Evolutionary conservation across 1,139 yeast genomes (phyloP), one percentile per base, ranked within the genome.

Genomic region (Diutina mesorugosa): DNA sequence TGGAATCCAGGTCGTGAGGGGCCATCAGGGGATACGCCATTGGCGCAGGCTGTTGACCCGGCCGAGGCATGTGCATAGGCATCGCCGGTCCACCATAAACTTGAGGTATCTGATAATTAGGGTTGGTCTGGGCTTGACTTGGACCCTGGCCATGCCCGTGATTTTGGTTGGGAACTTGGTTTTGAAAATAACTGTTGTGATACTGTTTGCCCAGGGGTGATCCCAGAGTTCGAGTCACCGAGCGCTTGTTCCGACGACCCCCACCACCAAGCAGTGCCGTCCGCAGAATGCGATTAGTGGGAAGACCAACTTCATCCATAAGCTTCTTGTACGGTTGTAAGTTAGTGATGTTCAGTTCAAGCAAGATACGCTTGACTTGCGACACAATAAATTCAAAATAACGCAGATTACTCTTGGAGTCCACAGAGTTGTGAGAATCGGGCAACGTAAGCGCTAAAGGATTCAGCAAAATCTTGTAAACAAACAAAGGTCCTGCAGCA

Each of bases 281-380:
- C 9, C 48, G 60, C 62, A 56, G 63, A 60, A 65, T 4, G 65
- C 55, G n/a, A 70, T 63, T 57, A 77, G 64, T 56, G 68, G 78
- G 68, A 56, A 91, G 74, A 7, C 98, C 98, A 61, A 90, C 95
- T 68, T 93, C 98, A 62, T 93, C 98, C 82, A 91, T 81, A 58
- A 93, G 74, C 62, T 96, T 83, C 67, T 89, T 88, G 69, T 90
- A 89, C 32, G 88, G 89, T 66, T 89, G 96, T 45, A 79, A 78
- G 57, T 78, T 76, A 47, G 66, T 64, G 21, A 83, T 78, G 59
- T 81, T 84, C 62, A 81, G 71, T 54, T 83, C 84, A 57, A 83
- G 69, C 57, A 89, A 72, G 7, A 84, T 79, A 56, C 78, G 71
- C 60, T 90, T 76, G 45, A 86, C 81, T 69, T 86, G 85, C 63